phyloP scores from a whole-genome alignment of 202 grass and related monocot species.

The Schoenoplectus triqueter region DNA sequence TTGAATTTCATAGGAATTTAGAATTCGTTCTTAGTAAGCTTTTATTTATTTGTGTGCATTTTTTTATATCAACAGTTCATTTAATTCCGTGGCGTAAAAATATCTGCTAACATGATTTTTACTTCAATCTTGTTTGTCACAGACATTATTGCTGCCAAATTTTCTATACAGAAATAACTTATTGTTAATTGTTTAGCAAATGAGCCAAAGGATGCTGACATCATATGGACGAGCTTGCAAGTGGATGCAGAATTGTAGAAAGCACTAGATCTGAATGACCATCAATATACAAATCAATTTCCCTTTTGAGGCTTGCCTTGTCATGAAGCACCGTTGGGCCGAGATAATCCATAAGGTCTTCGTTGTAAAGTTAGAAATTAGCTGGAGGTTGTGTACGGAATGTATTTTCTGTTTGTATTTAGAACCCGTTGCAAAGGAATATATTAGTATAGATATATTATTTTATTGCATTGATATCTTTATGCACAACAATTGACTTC shows the following conservation, averaged over 20 bases:
- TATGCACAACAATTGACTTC: no score
- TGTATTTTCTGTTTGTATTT: no score
- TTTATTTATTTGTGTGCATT: slow-evolving; percentile 16
- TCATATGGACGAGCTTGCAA: slow-evolving; percentile 91
- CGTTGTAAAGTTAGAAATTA: not conserved
- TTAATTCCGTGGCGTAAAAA: not conserved
- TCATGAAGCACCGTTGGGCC: slow-evolving; percentile 94
- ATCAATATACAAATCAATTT: slow-evolving; percentile 91
- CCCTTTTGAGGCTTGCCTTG: slow-evolving; percentile 92
- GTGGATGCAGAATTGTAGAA: slow-evolving; percentile 86
- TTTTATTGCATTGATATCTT: no score
- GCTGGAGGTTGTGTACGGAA: no score
- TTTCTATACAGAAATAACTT: not conserved
- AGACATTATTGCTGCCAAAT: not conserved
- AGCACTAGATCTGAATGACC: slow-evolving; percentile 65
- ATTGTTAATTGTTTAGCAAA: slow-evolving; percentile 51
- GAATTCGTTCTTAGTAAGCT: slow-evolving; percentile 93
- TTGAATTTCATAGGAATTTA: slow-evolving; percentile 84
- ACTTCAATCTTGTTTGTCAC: slow-evolving; percentile 11
- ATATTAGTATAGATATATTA: no score
- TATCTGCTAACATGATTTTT: slow-evolving; percentile 32
- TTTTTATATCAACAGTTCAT: slow-evolving; percentile 18
- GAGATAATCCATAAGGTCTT: slow-evolving; percentile 82
- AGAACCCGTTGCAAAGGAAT: no score
- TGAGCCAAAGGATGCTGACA: slow-evolving; percentile 83